A percentile compares a stretch with the other conserved stretches of the same genome.
phyloP scores from a whole-genome alignment of 495 filamentous ascomycete species.

The Aspergillus carlsbadensis region DNA sequence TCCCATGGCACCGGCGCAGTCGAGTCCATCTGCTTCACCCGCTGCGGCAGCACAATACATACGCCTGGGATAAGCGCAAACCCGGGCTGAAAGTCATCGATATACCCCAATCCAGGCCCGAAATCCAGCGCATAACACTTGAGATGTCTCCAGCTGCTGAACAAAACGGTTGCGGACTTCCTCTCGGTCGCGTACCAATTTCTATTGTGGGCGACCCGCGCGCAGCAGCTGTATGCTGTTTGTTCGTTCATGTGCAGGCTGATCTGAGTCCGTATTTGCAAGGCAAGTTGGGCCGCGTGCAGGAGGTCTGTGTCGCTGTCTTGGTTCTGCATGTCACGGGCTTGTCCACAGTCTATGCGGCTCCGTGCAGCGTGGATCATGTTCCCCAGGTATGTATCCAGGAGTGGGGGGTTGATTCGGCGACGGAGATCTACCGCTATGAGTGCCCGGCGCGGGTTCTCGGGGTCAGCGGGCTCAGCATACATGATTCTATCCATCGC shows the following conservation, averaged over 20 bases:
- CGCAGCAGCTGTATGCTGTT: background rate
- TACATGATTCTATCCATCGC: background rate
- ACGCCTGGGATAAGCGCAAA: constrained; percentile 3
- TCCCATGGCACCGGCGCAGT: background rate
- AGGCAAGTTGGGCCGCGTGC: background rate
- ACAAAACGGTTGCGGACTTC: background rate
- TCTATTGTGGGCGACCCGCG: background rate
- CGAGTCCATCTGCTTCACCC: background rate
- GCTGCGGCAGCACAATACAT: constrained; percentile 2
- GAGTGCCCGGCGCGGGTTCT: background rate
- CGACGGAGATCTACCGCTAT: constrained; percentile 6
- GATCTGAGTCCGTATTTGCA: background rate
- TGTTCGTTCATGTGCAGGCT: background rate
- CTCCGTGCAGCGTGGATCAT: background rate
- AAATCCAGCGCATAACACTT: constrained; percentile 6
- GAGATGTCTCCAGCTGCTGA: constrained; percentile 4
- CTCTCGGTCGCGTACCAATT: constrained; percentile 6
- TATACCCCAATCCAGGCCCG: constrained; percentile 1
- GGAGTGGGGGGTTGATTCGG: constrained; percentile 5
- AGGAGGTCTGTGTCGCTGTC: constrained; percentile 6
- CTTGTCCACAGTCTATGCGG: background rate
- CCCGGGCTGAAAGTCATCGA: constrained; percentile 8
- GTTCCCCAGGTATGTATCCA: constrained; percentile 13
- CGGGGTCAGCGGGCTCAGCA: background rate
- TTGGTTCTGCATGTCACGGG: background rate